Percentiles rank a stretch among this genome's conserved stretches.
Evolutionary conservation across 768 basidiomycete genomes (phyloP).

Genomic region (Agrocybe praecox): DNA sequence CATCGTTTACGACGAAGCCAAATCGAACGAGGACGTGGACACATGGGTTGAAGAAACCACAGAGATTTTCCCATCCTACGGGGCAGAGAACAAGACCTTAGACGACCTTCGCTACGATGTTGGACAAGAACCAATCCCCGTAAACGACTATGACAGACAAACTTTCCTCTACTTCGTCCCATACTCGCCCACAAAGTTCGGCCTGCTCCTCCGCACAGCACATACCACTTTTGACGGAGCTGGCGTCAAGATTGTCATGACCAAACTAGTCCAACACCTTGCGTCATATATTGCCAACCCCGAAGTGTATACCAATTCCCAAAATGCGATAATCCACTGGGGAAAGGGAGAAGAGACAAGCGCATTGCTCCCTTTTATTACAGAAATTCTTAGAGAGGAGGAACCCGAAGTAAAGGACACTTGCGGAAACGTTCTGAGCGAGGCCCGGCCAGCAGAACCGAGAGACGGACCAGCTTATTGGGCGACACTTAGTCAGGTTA

Average conservation of each 20-base stretch:
- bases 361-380: conserved; percentile 14
- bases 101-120: conserved; percentile 20
- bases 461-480: conserved; percentile 16
- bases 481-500: conserved; percentile 13
- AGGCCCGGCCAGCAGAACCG: conserved; percentile 11
- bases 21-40: conserved; percentile 14
- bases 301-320: not conserved
- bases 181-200: conserved; percentile 16
- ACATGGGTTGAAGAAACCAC: conserved; percentile 13
- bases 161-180: conserved; percentile 20
- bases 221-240: conserved; percentile 19
- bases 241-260: conserved; percentile 16
- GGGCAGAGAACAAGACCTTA: conserved; percentile 8
- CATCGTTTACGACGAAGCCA: conserved; percentile 17
- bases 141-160: conserved; percentile 16
- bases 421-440: conserved; percentile 1
- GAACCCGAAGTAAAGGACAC: conserved; percentile 13
- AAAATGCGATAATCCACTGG: conserved; percentile 10
- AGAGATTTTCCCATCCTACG: conserved; percentile 7
- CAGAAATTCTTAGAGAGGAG: conserved; percentile 14
- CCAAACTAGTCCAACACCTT: conserved; percentile 15
- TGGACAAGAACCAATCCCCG: conserved; percentile 18
- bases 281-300: conserved; percentile 11
- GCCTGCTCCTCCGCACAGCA: conserved; percentile 17
- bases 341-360: conserved; percentile 7